Evolutionary conservation across 23 red algal genomes (phyloP), one percentile per base, ranked within the genome.

Genomic region (Cyanidioschyzon merolae): DNA sequence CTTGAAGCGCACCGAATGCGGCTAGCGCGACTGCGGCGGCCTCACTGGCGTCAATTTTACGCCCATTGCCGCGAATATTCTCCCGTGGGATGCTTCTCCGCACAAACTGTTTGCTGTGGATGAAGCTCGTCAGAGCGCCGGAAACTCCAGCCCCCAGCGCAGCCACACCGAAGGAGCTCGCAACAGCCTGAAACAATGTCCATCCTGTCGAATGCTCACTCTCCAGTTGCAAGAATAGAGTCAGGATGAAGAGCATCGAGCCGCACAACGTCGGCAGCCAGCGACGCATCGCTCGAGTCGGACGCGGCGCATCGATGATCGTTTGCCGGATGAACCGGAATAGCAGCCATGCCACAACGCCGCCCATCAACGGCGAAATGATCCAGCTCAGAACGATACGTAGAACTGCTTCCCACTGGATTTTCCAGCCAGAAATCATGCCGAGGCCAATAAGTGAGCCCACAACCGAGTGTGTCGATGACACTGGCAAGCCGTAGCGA

Each of bases 391-490:
- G 45, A 32, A 88, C 76, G 50, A 98, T 92, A 39, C 85, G 67
- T 38, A 76, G 35, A 40, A 98, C 81, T 0, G 81, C 88, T 59
- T 39, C 45, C 54, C 76, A 58, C 58, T 98, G 90, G 32, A 91
- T 79, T 32, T 84, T 76, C 88, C 94, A 91, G 58, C 94, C 88
- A 18, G 88, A 91, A 0, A 90, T 82, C 2, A 98, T 36, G 0
- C 88, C 94, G 35, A 98, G 58, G 39, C 94, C 94, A 41, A 95
- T 45, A 1, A 89, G 76, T 0, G 76, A 68, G n/a, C 90, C 90
- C 35, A 95, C 89, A 21, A 98, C 89, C 26, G 94, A 88, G 40
- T 98, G 94, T 1, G 94, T 98, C 50, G 88, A 90, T 25, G 85
- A 89, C 34, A 98, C 94, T 2, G 94, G 94, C 41, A 98, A 85